Evolutionary conservation across 2,329 filamentous ascomycete genomes (phyloP).

Genomic region (Fusarium fujikuroi): DNA sequence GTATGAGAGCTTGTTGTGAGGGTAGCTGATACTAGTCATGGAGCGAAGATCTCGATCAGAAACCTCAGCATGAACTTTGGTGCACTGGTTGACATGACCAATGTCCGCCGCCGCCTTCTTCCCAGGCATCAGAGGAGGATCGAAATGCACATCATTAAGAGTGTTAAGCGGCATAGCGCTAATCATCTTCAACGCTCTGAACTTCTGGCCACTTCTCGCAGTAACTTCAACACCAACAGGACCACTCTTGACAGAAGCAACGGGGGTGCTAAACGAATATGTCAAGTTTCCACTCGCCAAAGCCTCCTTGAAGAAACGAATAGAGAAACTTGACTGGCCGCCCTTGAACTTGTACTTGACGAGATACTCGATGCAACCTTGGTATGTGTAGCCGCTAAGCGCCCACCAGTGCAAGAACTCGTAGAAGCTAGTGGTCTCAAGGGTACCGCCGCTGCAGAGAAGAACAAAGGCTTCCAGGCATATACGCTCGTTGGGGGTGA

Average conservation of each 20-base stretch:
- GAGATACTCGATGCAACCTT: conserved; percentile 52
- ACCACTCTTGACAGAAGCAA: conserved; percentile 47
- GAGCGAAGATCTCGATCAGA: conserved; percentile 54
- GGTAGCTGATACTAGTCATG: conserved; percentile 56
- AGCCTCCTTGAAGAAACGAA: conserved; percentile 58
- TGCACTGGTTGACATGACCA: conserved; percentile 58
- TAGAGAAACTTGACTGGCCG: conserved; percentile 59
- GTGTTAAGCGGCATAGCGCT: conserved; percentile 58
- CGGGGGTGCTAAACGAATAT: conserved; percentile 55
- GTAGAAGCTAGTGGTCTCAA: conserved; percentile 56
- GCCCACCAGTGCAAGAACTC: conserved; percentile 63
- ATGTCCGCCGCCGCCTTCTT: conserved; percentile 51
- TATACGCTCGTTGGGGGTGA: conserved; percentile 55
- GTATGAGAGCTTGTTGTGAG: conserved; percentile 55
- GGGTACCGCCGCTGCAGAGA: conserved; percentile 55
- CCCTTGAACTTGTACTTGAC: conserved; percentile 55
- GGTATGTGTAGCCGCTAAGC: conserved; percentile 54
- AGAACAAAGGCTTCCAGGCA: conserved; percentile 55
- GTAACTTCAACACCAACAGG: conserved; percentile 48
- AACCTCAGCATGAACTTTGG: conserved; percentile 60
- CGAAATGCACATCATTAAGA: conserved; percentile 53
- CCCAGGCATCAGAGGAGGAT: conserved; percentile 50
- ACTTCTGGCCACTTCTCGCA: conserved; percentile 46
- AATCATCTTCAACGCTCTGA: conserved; percentile 49
- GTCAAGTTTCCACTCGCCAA: conserved; percentile 50